Evolutionary conservation across 2,329 filamentous ascomycete genomes (phyloP).

Genomic region (Ceratocystis variospora): DNA sequence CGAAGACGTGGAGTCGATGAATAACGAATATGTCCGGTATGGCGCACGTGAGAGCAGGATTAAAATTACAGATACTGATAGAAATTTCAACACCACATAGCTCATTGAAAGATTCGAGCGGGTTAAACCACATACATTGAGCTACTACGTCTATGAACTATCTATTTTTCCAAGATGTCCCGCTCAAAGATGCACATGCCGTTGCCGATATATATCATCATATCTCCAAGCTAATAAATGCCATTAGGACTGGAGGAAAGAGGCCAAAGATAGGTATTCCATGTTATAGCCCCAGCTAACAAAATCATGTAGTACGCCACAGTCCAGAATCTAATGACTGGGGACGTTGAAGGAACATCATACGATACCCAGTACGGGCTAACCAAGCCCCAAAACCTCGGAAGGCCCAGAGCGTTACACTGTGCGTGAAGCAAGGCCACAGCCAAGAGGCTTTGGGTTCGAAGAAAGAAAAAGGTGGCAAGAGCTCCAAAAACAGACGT

Average conservation of each 20-base stretch:
- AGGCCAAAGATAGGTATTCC: slow-evolving; percentile 56
- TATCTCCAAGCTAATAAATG: slow-evolving; percentile 4
- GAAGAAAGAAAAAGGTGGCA: slow-evolving; percentile 74
- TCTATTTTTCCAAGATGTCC: too few relatives aligned
- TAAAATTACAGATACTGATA: background rate
- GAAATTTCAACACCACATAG: background rate
- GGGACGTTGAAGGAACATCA: slow-evolving; percentile 21
- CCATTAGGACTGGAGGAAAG: slow-evolving; percentile 45
- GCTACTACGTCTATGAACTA: too few relatives aligned
- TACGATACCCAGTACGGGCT: slow-evolving; percentile 35
- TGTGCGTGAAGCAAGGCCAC: slow-evolving; percentile 69
- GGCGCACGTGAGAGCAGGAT: background rate
- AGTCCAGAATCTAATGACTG: slow-evolving; percentile 43
- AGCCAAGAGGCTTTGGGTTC: slow-evolving; percentile 67
- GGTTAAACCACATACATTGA: too few relatives aligned
- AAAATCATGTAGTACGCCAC: slow-evolving; percentile 67
- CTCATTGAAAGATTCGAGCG: too few relatives aligned
- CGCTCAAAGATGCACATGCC: too few relatives aligned
- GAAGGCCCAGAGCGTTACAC: slow-evolving; percentile 86
- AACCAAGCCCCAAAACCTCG: slow-evolving; percentile 69
- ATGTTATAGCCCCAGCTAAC: slow-evolving; percentile 54
- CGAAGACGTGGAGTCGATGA: slow-evolving; percentile 28
- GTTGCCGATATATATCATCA: background rate
- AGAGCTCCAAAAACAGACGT: slow-evolving; percentile 91
- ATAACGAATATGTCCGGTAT: background rate